Evolutionary conservation across 768 basidiomycete species (phyloP).

Genomic region (Russula earlei): DNA sequence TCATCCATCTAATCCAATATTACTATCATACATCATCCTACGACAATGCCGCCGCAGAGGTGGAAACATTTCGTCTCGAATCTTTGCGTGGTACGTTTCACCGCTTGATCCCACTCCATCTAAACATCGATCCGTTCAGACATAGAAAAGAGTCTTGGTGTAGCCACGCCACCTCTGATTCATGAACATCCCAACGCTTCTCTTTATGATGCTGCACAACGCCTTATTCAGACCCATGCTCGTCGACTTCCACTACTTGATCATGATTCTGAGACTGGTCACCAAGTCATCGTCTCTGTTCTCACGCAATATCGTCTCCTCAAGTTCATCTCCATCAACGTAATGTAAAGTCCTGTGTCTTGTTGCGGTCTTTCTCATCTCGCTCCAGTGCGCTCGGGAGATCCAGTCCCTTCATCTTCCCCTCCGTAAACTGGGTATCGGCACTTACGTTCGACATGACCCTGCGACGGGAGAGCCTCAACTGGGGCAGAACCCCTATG

Average conservation of each 20-base stretch:
- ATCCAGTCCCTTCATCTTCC: constrained; percentile 72
- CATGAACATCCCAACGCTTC: constrained; percentile 82
- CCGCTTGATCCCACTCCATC: constrained; percentile 1
- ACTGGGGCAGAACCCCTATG: constrained; percentile 60
- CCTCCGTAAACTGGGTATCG: constrained; percentile 82
- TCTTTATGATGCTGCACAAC: constrained; percentile 81
- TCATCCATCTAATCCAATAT: constrained; percentile 98
- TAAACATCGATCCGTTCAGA: constrained; percentile 39
- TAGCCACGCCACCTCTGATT: constrained; percentile 84
- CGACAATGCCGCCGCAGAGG: constrained; percentile 81
- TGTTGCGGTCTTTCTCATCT: neutral
- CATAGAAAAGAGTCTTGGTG: constrained; percentile 87
- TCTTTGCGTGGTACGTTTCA: constrained; percentile 66
- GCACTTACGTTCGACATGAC: constrained; percentile 67
- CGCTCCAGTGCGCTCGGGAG: constrained; percentile 71
- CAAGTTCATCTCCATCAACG: constrained; percentile 98
- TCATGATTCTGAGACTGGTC: constrained; percentile 84
- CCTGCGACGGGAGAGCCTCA: constrained; percentile 38
- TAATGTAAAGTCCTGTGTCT: constrained; percentile 30
- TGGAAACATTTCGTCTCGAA: constrained; percentile 86
- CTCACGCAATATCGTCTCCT: constrained; percentile 96
- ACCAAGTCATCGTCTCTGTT: constrained; percentile 92
- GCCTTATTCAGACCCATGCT: constrained; percentile 91
- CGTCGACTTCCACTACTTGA: constrained; percentile 91
- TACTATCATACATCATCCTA: constrained; percentile 82